A percentile compares a stretch with the other conserved stretches of the same genome.
These are phyloP conservation scores for Neofusicoccum umdonicola DNA, from an alignment of 2,329 filamentous ascomycete species.

Conservation along the genomic window DNA sequence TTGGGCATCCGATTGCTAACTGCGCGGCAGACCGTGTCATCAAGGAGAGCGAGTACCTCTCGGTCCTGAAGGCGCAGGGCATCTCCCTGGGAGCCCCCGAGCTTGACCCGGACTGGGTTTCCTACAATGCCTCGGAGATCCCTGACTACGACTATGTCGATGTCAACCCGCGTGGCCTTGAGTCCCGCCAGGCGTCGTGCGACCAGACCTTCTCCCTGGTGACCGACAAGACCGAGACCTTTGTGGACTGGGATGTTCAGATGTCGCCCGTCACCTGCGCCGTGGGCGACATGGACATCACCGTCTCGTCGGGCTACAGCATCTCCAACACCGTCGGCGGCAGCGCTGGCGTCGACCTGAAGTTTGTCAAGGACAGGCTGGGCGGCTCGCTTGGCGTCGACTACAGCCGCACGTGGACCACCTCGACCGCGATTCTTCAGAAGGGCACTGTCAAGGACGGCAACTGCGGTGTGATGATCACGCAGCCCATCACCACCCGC, in stretches of 20 bases:
- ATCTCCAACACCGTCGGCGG: slow-evolving; percentile 33
- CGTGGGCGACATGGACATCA: slow-evolving; percentile 28
- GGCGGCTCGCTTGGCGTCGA: slow-evolving; percentile 25
- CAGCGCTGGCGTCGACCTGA: slow-evolving; percentile 21
- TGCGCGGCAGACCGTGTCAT: not conserved
- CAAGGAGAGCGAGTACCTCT: not conserved
- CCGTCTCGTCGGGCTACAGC: slow-evolving; percentile 36
- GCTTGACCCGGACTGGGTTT: not conserved
- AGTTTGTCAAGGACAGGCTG: slow-evolving; percentile 28
- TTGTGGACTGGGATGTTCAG: slow-evolving; percentile 41
- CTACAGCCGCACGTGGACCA: slow-evolving; percentile 31
- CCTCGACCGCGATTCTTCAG: not conserved
- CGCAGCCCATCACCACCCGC: slow-evolving; percentile 21
- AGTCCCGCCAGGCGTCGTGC: slow-evolving; percentile 4
- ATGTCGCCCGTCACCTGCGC: slow-evolving; percentile 36
- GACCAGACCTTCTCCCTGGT: slow-evolving; percentile 21
- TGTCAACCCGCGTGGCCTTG: not conserved
- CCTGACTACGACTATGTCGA: not conserved
- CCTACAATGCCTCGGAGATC: not conserved
- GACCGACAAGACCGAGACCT: slow-evolving; percentile 26
- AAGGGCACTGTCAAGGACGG: not conserved
- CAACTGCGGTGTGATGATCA: not conserved
- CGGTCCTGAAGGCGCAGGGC: slow-evolving; percentile 9
- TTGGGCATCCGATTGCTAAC: not conserved
- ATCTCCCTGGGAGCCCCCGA: not conserved